These are phyloP conservation scores for Stenocarpella maydis DNA, from an alignment of 2,329 filamentous ascomycete species.

Conservation along the genomic window DNA sequence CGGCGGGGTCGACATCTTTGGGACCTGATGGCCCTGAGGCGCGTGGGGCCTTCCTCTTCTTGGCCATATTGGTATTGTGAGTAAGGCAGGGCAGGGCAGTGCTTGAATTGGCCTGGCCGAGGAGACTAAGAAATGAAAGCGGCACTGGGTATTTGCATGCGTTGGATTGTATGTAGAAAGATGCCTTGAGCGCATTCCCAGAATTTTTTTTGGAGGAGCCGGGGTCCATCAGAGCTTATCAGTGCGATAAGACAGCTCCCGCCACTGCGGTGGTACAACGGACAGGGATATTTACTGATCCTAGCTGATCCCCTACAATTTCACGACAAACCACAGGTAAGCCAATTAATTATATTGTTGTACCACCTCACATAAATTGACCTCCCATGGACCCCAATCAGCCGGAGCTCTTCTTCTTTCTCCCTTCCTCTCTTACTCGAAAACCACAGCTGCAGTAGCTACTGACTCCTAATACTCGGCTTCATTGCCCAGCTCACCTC, in stretches of 20 bases:
- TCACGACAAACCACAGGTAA: no score
- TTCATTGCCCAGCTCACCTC: conserved; percentile 1
- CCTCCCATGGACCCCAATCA: no score
- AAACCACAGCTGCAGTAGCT: background rate
- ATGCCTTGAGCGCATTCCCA: background rate
- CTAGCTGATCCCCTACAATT: background rate
- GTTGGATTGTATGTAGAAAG: background rate
- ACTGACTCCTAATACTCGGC: background rate
- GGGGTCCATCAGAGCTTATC: conserved; percentile 13
- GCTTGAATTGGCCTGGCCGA: background rate
- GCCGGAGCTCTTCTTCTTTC: no score
- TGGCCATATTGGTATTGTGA: conserved; percentile 57
- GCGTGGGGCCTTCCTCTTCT: conserved; percentile 75
- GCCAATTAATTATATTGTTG: no score
- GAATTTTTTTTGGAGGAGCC: conserved; percentile 28
- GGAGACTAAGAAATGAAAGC: background rate
- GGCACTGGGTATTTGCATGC: background rate
- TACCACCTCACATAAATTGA: background rate
- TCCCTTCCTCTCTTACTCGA: background rate
- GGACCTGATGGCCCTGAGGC: conserved; percentile 58
- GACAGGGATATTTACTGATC: background rate
- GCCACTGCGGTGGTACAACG: background rate
- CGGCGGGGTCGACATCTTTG: conserved; percentile 62
- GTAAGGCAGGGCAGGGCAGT: background rate
- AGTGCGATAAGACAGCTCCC: background rate